Evolutionary conservation across 306 rosid genomes (phyloP), one percentile per base, ranked within the genome.

Genomic region (Calophaca sinica): DNA sequence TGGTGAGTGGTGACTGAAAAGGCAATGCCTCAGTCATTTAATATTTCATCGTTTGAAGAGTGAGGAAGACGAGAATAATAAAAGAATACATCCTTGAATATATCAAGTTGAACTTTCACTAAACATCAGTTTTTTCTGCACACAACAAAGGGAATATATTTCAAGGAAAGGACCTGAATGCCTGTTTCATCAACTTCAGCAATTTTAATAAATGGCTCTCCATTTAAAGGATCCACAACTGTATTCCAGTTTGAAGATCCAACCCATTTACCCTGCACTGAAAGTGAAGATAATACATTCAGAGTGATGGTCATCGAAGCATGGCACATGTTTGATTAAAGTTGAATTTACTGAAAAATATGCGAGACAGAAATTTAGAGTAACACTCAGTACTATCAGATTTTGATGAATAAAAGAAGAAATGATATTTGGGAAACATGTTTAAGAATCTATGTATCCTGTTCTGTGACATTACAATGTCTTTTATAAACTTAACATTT

Each of bases 181-280:
- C 84, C 92, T 31, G 83, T 58, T 90, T 88, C 98, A 76, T 88
- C 92, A 58, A 94, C 87, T n/a, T 94, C 98, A 1, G 96, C 91
- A 79, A 92, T 84, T 86, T 83, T 91, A 72, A 94, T 94, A 80
- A 94, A 94, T 41, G 97, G 87, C 12, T 94, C 98, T 79, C 98
- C 98, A 73, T 94, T 94, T 74, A 94, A 84, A 58, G 98, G 98
- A 84, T 94, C 98, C 81, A 88, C 41, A 63, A 94, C 6, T 6
- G 93, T 90, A 61, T 79, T 92, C 93, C 86, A 86, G 70, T 72
- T 76, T 14, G 90, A 74, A 55, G 97, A 80, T 76, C 84, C 81
- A 32, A 76, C 72, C 98, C 98, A 94, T 86, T 91, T 91, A 75
- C 98, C 98, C 84, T 91, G 91, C 85, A 94, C 98, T 94, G 82